phyloP scores from a whole-genome alignment of 1,139 yeast genomes.

The Wickerhamomyces sp. region DNA sequence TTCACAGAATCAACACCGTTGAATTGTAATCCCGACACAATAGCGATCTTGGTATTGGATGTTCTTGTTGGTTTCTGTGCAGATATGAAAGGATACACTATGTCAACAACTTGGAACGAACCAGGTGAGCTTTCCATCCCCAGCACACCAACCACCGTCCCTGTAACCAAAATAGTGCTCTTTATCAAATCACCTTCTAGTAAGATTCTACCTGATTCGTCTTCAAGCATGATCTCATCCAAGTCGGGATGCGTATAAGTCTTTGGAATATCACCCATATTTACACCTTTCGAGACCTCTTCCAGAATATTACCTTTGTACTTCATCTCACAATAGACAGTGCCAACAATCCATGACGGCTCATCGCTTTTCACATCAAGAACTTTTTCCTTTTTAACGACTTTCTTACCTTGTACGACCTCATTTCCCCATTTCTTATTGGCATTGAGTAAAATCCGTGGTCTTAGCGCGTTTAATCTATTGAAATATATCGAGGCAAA shows the following conservation, averaged over 20 bases:
- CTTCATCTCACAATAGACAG: slow-evolving; percentile 78
- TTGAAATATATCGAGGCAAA: slow-evolving; percentile 70
- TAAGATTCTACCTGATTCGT: slow-evolving; percentile 85
- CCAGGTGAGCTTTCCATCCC: slow-evolving; percentile 89
- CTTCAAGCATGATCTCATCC: slow-evolving; percentile 73
- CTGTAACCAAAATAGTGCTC: slow-evolving; percentile 63
- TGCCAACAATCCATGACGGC: slow-evolving; percentile 88
- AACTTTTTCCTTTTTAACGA: slow-evolving; percentile 50
- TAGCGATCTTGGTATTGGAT: slow-evolving; percentile 41
- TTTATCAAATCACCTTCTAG: slow-evolving; percentile 61
- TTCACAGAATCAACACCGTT: slow-evolving; percentile 37
- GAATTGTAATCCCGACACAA: slow-evolving; percentile 71
- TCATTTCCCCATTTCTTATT: slow-evolving; percentile 47
- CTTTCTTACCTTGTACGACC: slow-evolving; percentile 34
- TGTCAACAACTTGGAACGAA: slow-evolving; percentile 76
- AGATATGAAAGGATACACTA: slow-evolving; percentile 61
- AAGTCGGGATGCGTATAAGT: slow-evolving; percentile 51
- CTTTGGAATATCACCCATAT: slow-evolving; percentile 34
- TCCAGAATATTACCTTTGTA: slow-evolving; percentile 79
- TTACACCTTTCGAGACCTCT: slow-evolving; percentile 57
- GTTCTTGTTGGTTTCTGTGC: slow-evolving; percentile 42
- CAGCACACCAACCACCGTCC: slow-evolving; percentile 75
- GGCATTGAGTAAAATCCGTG: slow-evolving; percentile 48
- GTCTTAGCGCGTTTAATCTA: slow-evolving; percentile 50
- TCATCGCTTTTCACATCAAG: slow-evolving; percentile 67